These are phyloP conservation scores for Phragmites australis DNA, from an alignment of 176 grass and related monocot species.

Conservation along the genomic window DNA sequence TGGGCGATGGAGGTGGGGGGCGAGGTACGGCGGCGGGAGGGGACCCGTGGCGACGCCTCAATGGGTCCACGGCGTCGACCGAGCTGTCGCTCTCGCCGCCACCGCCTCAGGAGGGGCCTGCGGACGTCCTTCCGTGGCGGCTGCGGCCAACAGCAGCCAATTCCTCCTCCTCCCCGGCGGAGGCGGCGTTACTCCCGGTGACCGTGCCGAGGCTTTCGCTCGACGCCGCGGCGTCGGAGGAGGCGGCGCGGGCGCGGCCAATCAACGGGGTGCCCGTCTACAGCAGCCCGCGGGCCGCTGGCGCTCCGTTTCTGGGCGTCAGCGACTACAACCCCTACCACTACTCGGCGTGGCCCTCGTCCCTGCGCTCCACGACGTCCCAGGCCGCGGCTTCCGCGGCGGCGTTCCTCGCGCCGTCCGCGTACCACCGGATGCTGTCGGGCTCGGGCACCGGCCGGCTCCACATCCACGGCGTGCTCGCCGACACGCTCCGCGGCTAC, in stretches of 20 bases:
- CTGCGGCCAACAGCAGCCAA: neutral
- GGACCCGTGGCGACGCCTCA: constrained; percentile 39
- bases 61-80: constrained; percentile 56
- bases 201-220: neutral
- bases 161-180: neutral
- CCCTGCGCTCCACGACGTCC: constrained; percentile 18
- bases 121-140: constrained; percentile 1
- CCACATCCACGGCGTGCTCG: constrained; percentile 47
- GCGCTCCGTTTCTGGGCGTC: constrained; percentile 24
- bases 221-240: neutral
- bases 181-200: neutral
- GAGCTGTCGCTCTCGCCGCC: constrained; percentile 52
- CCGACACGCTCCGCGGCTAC: constrained; percentile 45
- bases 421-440: constrained; percentile 56
- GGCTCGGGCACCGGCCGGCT: constrained; percentile 39
- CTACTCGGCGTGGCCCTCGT: constrained; percentile 31
- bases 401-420: constrained; percentile 29
- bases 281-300: neutral
- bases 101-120: neutral
- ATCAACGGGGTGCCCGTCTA: constrained; percentile 74
- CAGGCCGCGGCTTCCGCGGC: constrained; percentile 4
- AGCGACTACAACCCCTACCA: constrained; percentile 41
- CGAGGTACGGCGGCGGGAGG: neutral
- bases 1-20: neutral
- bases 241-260: constrained; percentile 22